Base-by-base conservation (phyloP, 306 rosid species). In the Trifolium subterraneum region DNA sequence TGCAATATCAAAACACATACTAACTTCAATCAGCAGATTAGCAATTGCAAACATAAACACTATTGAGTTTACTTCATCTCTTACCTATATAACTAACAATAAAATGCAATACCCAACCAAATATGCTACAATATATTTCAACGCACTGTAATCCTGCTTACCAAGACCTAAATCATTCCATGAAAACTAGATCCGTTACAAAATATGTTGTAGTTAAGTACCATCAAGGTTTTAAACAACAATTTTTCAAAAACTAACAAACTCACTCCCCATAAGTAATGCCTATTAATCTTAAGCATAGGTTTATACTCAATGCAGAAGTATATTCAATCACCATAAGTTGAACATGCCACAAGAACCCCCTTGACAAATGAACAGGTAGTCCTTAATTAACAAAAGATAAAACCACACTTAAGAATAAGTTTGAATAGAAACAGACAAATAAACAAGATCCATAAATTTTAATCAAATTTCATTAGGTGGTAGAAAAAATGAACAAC, bases 41-140 rank as follows among this genome's bases (percentile, higher is more conserved):
- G 33, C 33, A 54, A 58, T 58, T 58, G 18, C 19, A 59, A 59
- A 25, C 36, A 55, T 55, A 59, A 6, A 59, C 38, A 13, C 64
- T 12, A 13, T 25, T 6, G 4, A 61, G 41, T 52, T 35, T 18
- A 52, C 33, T 16, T 29, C 22, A 29, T 27, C 41, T 41, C 19
- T 6, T 20, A 3, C 71, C 20, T 35, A 66, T 8, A 42, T 4
- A 31, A 44, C 61, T n/a, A 29, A 33, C 29, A 70, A 33, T 27
- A 31, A 11, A 70, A 52, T 13, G 16, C 35, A 54, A 71, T 12
- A 55, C 14, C 31, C 16, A 2, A 23, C 64, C 41, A 70, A 29
- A 70, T 13, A 16, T 68, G 76, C 66, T 38, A 38, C 23, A 71
- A 38, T 10, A 38, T 52, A 54, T 33, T 70, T 52, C 36, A 55